These are phyloP conservation scores for Fonsecaea multimorphosa DNA, from an alignment of 2,329 filamentous ascomycete species.

Conservation along the genomic window DNA sequence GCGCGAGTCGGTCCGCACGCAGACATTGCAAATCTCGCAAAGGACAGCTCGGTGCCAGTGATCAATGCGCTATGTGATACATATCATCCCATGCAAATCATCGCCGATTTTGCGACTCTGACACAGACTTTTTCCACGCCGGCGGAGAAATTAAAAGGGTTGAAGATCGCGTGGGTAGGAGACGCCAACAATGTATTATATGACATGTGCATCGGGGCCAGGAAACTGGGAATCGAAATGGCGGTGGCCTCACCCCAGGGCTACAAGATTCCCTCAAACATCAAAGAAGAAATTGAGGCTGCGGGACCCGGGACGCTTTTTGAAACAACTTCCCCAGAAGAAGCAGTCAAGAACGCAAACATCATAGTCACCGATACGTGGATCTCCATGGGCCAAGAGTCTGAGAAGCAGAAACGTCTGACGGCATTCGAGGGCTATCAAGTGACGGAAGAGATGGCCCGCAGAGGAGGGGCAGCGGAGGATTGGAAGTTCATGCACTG, in stretches of 20 bases:
- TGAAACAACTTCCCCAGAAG: constrained; percentile 81
- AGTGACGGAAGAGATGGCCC: constrained; percentile 83
- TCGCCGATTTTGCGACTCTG: constrained; percentile 93
- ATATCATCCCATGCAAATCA: constrained; percentile 91
- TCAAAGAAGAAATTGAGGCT: constrained; percentile 73
- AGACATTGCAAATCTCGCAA: constrained; percentile 73
- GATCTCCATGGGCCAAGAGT: constrained; percentile 98
- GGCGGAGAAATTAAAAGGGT: constrained; percentile 69
- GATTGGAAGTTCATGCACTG: constrained; percentile 99
- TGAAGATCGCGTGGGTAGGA: constrained; percentile 95
- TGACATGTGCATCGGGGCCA: constrained; percentile 84
- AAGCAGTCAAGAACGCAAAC: constrained; percentile 83
- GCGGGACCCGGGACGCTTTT: constrained; percentile 67
- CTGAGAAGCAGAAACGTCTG: constrained; percentile 76
- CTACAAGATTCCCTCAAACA: constrained; percentile 78
- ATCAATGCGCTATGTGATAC: constrained; percentile 89
- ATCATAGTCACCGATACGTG: constrained; percentile 96
- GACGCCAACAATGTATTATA: constrained; percentile 98
- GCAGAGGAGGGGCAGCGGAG: constrained; percentile 81
- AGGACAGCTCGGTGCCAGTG: constrained; percentile 77
- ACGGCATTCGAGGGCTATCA: constrained; percentile 88
- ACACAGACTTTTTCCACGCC: constrained; percentile 72
- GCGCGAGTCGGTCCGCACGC: constrained; percentile 77
- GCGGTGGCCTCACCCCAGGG: constrained; percentile 84
- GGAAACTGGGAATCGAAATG: constrained; percentile 86